These are phyloP conservation scores for Dryas octopetala DNA, from an alignment of 306 rosid genomes.

Conservation along the genomic window DNA sequence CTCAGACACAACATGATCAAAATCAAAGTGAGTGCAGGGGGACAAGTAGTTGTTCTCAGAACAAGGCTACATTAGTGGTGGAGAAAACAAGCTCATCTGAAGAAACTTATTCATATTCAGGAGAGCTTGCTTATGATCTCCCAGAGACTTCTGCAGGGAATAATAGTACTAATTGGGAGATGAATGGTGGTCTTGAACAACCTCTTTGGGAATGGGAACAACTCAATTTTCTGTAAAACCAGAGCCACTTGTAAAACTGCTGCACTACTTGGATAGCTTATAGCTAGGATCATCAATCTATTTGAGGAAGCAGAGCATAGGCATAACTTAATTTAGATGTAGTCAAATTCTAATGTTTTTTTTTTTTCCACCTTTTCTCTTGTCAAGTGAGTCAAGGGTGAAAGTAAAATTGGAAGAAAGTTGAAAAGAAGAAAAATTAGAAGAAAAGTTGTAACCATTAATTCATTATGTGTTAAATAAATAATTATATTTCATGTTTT, in stretches of 20 bases:
- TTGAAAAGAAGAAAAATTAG: not conserved
- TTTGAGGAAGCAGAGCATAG: not conserved
- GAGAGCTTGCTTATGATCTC: slow-evolving; percentile 12
- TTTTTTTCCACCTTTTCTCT: not conserved
- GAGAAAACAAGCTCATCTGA: slow-evolving; percentile 41
- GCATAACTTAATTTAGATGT: slow-evolving; percentile 15
- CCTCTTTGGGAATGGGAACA: slow-evolving; percentile 59
- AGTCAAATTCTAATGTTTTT: not conserved
- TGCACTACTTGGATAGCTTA: not conserved
- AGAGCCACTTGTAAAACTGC: slow-evolving; percentile 3
- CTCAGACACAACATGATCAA: not conserved
- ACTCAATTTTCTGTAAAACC: slow-evolving; percentile 36
- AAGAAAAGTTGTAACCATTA: not conserved
- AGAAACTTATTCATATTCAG: slow-evolving; percentile 35
- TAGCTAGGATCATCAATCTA: not conserved
- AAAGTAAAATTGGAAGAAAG: not conserved
- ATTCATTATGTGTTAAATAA: not conserved
- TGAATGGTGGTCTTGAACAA: slow-evolving; percentile 31
- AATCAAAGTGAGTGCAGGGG: slow-evolving; percentile 6
- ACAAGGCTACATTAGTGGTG: not conserved
- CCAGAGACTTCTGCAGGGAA: slow-evolving; percentile 26
- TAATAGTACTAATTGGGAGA: slow-evolving; percentile 24
- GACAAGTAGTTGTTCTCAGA: slow-evolving; percentile 20
- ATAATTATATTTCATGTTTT: not conserved
- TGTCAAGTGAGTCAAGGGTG: not conserved